phyloP scores from a whole-genome alignment of 2,329 filamentous ascomycete species.

The Elsinoe fawcettii region DNA sequence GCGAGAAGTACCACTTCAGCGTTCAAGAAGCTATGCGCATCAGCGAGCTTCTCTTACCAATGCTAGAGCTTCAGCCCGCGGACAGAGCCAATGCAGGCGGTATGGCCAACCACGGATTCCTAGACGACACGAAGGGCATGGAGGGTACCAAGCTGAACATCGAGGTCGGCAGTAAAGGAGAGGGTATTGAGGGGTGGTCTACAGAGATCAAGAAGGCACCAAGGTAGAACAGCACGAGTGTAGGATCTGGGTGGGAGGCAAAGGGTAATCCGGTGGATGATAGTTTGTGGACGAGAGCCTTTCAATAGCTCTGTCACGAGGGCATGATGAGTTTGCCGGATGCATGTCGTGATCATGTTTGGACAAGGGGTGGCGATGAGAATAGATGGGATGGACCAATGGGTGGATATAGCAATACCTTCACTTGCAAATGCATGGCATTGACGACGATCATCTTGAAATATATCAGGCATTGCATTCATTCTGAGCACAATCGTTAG shows the following conservation, averaged over 20 bases:
- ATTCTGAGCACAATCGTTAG: too few species aligned
- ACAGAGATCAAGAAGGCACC: constrained; percentile 63
- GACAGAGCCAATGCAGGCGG: constrained; percentile 91
- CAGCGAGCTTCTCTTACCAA: constrained; percentile 74
- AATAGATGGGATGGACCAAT: not conserved
- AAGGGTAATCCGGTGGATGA: not conserved
- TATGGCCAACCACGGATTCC: constrained; percentile 78
- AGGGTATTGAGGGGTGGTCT: constrained; percentile 92
- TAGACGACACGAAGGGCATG: constrained; percentile 85
- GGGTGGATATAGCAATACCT: constrained; percentile 13
- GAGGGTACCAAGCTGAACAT: constrained; percentile 67
- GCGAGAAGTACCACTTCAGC: constrained; percentile 94
- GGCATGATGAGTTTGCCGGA: not conserved
- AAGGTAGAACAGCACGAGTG: constrained; percentile 5
- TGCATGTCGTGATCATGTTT: not conserved
- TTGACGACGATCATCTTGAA: not conserved
- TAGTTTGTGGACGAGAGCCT: not conserved
- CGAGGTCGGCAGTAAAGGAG: constrained; percentile 71
- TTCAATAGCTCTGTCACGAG: not conserved
- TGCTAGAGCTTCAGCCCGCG: constrained; percentile 83
- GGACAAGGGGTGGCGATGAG: not conserved
- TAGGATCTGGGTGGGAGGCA: not conserved
- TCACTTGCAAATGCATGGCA: constrained; percentile 12
- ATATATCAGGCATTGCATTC: too few species aligned
- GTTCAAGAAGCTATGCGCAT: constrained; percentile 73